These are phyloP conservation scores for Dryas drummondii DNA, from an alignment of 306 rosid species.

Conservation along the genomic window DNA sequence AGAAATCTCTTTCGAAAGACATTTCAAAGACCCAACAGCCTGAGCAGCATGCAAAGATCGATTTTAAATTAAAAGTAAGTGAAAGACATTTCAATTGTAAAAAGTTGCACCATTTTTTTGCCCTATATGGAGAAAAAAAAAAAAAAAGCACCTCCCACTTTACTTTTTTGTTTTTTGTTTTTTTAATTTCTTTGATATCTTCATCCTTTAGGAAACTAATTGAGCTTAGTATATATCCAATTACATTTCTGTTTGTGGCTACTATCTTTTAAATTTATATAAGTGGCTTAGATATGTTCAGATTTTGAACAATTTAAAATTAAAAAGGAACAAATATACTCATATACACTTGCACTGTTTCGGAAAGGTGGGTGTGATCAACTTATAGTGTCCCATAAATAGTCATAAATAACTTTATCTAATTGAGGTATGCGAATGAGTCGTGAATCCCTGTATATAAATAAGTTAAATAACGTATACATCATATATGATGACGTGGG, in stretches of 20 bases:
- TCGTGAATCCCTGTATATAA: not conserved
- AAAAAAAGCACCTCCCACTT: not conserved
- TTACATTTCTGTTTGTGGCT: not conserved
- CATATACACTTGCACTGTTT: not conserved
- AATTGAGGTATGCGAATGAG: not conserved
- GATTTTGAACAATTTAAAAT: not conserved
- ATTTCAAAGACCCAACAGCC: not conserved
- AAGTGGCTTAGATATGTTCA: not conserved
- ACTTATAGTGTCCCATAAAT: conserved; percentile 4
- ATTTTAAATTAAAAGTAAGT: not conserved
- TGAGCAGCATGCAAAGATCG: not conserved
- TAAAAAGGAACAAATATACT: not conserved
- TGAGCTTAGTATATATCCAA: not conserved
- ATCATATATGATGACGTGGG: not conserved
- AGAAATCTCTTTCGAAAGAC: conserved; percentile 24
- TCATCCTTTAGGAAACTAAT: not conserved
- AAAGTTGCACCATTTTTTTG: not conserved
- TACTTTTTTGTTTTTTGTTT: not conserved
- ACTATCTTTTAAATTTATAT: not conserved
- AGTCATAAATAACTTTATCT: not conserved
- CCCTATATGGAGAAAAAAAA: not conserved
- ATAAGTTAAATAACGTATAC: not conserved
- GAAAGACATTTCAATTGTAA: not conserved
- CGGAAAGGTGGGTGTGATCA: conserved; percentile 4
- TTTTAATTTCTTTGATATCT: not conserved